These are phyloP conservation scores for Auxenochlorella pyrenoidosa DNA, from an alignment of 139 green algal species.

Conservation along the genomic window DNA sequence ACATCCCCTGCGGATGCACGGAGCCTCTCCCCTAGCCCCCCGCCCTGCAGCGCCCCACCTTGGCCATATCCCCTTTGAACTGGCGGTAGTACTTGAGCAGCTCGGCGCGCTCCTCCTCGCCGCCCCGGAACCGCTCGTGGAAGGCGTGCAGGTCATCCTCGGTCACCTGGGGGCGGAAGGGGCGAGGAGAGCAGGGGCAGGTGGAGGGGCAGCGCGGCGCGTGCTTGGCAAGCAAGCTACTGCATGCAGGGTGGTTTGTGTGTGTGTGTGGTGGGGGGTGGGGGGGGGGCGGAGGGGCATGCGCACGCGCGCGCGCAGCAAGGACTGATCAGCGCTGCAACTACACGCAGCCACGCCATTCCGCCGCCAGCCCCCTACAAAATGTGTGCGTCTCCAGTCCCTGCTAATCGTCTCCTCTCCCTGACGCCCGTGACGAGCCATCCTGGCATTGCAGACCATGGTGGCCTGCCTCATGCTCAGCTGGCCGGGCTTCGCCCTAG, in stretches of 20 bases:
- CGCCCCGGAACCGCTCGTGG: conserved; percentile 75
- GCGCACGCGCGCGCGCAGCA: too few species aligned
- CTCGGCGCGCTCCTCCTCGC: conserved; percentile 78
- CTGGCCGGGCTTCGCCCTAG: too few species aligned
- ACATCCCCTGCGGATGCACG: neutral
- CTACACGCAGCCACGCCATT: neutral
- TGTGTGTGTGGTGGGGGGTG: too few species aligned
- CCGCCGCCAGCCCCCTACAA: too few species aligned
- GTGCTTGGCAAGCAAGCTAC: neutral
- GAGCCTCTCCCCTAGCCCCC: neutral
- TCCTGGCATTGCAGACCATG: too few species aligned
- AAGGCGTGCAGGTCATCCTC: conserved; percentile 75
- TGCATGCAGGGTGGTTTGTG: too few species aligned
- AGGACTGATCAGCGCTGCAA: neutral
- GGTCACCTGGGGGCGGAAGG: conserved; percentile 55
- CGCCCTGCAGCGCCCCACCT: conserved; percentile 42
- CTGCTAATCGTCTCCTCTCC: too few species aligned
- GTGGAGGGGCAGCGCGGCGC: neutral
- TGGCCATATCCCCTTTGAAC: conserved; percentile 85
- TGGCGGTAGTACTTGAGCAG: conserved; percentile 78
- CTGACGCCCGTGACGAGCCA: too few species aligned
- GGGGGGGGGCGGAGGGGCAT: too few species aligned
- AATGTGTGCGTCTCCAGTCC: too few species aligned
- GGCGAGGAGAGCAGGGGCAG: neutral
- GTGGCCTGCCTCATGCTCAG: too few species aligned